Percentiles rank a stretch among this genome's conserved stretches.
phyloP scores from a whole-genome alignment of 2,329 filamentous ascomycete genomes.

The Hypoxylon sp. region DNA sequence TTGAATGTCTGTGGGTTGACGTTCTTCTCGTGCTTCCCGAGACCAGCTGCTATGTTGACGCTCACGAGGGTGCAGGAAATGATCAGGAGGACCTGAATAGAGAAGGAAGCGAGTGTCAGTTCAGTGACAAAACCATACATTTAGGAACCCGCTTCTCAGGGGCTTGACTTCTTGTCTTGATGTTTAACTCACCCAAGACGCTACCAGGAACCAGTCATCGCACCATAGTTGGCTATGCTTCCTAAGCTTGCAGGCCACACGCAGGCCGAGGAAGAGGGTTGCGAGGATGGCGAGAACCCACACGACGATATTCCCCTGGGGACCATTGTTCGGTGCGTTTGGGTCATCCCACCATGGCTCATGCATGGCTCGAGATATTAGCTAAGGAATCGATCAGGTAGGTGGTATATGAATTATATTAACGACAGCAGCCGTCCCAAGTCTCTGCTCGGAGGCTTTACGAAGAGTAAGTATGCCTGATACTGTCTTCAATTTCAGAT shows the following conservation, averaged over 20 bases:
- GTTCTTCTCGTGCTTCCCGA: constrained; percentile 15
- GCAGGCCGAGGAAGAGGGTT: constrained; percentile 21
- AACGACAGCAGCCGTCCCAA: not conserved
- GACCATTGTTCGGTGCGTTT: constrained; percentile 6
- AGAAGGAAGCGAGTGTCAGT: not conserved
- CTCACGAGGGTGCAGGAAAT: constrained; percentile 7
- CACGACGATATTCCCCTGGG: not conserved
- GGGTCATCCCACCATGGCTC: not conserved
- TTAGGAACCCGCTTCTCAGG: not conserved
- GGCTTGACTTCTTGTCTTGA: not conserved
- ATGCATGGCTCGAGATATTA: constrained; percentile 1
- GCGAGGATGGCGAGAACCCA: constrained; percentile 14
- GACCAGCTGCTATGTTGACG: constrained; percentile 2
- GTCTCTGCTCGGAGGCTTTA: not conserved
- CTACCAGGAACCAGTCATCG: constrained; percentile 27
- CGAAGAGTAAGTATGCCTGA: not conserved
- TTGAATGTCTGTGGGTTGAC: constrained; percentile 1
- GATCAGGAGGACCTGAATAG: constrained; percentile 1
- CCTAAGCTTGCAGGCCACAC: constrained; percentile 16
- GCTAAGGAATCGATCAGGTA: not conserved
- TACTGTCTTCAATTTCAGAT: not conserved
- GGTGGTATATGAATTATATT: not conserved
- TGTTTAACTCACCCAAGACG: constrained; percentile 22
- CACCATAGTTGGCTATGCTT: constrained; percentile 13
- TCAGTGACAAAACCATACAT: not conserved